Evolutionary conservation across 345 rosid genomes (phyloP), one percentile per base, ranked within the genome.

Genomic region (Trapa incisa): DNA sequence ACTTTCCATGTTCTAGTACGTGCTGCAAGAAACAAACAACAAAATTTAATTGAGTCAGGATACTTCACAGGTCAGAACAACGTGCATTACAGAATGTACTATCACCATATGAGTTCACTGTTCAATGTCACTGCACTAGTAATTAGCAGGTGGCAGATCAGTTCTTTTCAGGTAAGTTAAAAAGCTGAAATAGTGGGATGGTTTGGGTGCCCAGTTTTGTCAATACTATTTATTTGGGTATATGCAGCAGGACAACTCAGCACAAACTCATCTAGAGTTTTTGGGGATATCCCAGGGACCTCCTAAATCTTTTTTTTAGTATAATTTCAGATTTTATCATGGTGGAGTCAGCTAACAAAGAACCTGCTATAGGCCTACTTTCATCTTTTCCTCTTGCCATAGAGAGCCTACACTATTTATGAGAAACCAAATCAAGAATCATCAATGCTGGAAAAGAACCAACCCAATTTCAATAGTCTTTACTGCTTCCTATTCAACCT

Each of bases 1-100:
- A 87, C 71, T 85, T 94, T 42, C 99, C 95, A 57, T 86, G 95
- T 68, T 89, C 89, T 78, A 94, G 87, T 66, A 90, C 85, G 78
- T 94, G 99, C 99, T 94, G 78, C 66, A 22, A 47, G 69, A 68
- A 32, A 67, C 74, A 68, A 69, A 69, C 17, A 64, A 33, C n/a
- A 64, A 22, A 58, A 11, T 3, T 32, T 32, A 33, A 58, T 32
- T 3, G 9, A 10, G 37, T 32, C 9, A 58, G 3, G 15, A 38
- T 10, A 58, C 38, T 16, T 58, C 33, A 32, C 2, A 58, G 35
- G 14, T 11, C 63, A 35, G 63, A 58, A 1, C 37, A 35, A 35
- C 7, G 35, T 10, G 9, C 14, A 33, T 32, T 58, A 58, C 38
- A 29, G 1, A 29, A 33, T 50, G 54, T 50, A 2, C 0, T 4